Evolutionary conservation across 352 stramenopile genomes (phyloP).

Genomic region (Thalassiosira oceanica): DNA sequence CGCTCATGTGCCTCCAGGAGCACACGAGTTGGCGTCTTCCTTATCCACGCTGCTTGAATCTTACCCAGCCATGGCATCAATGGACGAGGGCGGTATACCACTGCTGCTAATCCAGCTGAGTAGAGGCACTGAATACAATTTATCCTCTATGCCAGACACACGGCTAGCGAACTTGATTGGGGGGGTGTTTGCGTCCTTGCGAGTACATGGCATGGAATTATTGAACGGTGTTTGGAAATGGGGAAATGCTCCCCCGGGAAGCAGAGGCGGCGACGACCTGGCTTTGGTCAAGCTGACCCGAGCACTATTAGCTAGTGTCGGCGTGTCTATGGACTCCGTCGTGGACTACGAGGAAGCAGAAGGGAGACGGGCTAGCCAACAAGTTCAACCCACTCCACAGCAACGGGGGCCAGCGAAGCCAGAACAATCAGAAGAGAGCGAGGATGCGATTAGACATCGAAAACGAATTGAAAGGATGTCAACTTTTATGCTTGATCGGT

Average conservation of each 20-base stretch:
- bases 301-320: slow-evolving; percentile 59
- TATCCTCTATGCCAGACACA: slow-evolving; percentile 52
- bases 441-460: slow-evolving; percentile 12
- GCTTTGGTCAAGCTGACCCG: slow-evolving; percentile 54
- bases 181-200: slow-evolving; percentile 50
- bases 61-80: slow-evolving; percentile 52
- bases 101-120: slow-evolving; percentile 32
- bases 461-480: slow-evolving; percentile 39
- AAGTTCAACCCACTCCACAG: not conserved
- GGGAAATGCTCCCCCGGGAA: slow-evolving; percentile 14
- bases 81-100: slow-evolving; percentile 51
- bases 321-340: slow-evolving; percentile 58
- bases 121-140: slow-evolving; percentile 34
- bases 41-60: slow-evolving; percentile 52
- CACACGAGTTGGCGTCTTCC: slow-evolving; percentile 51
- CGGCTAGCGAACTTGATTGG: slow-evolving; percentile 44
- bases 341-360: slow-evolving; percentile 34
- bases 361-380: too few species aligned
- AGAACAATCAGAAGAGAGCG: not conserved
- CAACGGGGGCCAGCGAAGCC: not conserved
- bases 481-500: slow-evolving; percentile 34
- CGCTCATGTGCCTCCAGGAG: slow-evolving; percentile 17
- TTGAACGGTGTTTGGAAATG: slow-evolving; percentile 46
- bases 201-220: slow-evolving; percentile 51
- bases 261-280: slow-evolving; percentile 37